A percentile compares a stretch with the other conserved stretches of the same genome.
phyloP scores from a whole-genome alignment of 2,329 filamentous ascomycete genomes.

The Gnomoniopsis sp. region DNA sequence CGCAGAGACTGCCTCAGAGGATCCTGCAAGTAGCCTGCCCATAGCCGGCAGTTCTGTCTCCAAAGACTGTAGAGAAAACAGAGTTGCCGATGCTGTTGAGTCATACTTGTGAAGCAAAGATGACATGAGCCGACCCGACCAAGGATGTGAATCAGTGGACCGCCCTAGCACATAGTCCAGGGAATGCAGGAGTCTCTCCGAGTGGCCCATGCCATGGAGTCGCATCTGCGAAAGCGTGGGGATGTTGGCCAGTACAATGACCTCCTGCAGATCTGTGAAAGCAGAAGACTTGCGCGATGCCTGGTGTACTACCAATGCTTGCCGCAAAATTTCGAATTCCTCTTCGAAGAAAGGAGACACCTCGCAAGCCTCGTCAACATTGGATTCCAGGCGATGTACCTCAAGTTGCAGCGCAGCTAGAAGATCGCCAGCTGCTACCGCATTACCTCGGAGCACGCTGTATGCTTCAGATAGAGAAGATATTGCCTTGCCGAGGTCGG shows the following conservation, averaged over 20 bases:
- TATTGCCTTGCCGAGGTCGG: constrained; percentile 51
- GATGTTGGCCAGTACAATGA: constrained; percentile 46
- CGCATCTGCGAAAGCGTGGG: constrained; percentile 42
- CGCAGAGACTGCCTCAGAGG: constrained; percentile 45
- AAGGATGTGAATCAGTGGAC: constrained; percentile 36
- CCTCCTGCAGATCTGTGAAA: constrained; percentile 30
- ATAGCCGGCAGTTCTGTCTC: constrained; percentile 63
- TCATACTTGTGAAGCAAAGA: constrained; percentile 55
- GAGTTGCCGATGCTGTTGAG: constrained; percentile 46
- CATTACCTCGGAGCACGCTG: constrained; percentile 46
- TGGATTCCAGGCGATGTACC: constrained; percentile 48
- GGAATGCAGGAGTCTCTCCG: constrained; percentile 41
- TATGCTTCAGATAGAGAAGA: constrained; percentile 55
- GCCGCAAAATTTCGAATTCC: constrained; percentile 56
- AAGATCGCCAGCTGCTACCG: constrained; percentile 41
- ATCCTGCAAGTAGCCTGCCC: constrained; percentile 49
- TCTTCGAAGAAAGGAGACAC: constrained; percentile 47
- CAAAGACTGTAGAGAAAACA: constrained; percentile 60
- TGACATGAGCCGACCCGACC: constrained; percentile 44
- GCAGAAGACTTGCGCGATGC: constrained; percentile 22
- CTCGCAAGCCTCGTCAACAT: constrained; percentile 37
- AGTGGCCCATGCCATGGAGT: constrained; percentile 33
- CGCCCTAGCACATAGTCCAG: constrained; percentile 42
- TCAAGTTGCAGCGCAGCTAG: constrained; percentile 48
- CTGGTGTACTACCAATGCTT: constrained; percentile 43